Base-by-base conservation (phyloP, 148 eudicot genomes). In the Vaccinium macrocarpon region DNA sequence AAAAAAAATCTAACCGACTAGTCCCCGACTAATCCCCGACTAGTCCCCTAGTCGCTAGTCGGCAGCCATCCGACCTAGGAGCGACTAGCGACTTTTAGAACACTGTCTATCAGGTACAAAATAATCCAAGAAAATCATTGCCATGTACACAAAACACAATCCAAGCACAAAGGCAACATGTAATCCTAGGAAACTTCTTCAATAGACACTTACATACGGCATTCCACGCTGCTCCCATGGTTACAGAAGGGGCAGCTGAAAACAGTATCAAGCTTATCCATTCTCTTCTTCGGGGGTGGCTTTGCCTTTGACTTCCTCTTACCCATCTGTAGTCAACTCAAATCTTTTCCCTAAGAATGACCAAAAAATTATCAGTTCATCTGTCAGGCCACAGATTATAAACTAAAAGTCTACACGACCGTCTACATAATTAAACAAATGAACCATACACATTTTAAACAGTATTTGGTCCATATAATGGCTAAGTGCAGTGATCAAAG, bases 181-280 rank as follows among this genome's bases (percentile, higher is more conserved):
- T 50, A 51, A 23, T 27, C 32, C 14, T 12, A 25, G 42, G 80
- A 23, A 76, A 49, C 48, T 76, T 76, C 55, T 10, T 50, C 2
- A 70, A 53, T 35, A 61, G 64, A 66, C 48, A 90, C 96, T 88
- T 88, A 94, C 98, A 95, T 93, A 23, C 91, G 92, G 82, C 98
- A 95, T 84, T 95, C 98, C 72, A 95, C 98, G 71, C 98, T 91
- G 62, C 89, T 89, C 52, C 96, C 96, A 84, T 95, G 98, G 83
- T 95, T 95, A 80, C 98, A 95, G 89, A 95, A 95, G 52, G 98
- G 98, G 64, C 98, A 95, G 71, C 95, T 89, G 80, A 95, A 95
- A 81, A 95, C 96, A 79, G 98, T 94, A 83, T 93, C 98, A 68
- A 95, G 98, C 90, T 94, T 94, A 85, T 93, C 96, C 90, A 91